These are phyloP conservation scores for Geosiphon pyriformis DNA, from an alignment of 192 early-diverging fungal genomes.

Conservation along the genomic window DNA sequence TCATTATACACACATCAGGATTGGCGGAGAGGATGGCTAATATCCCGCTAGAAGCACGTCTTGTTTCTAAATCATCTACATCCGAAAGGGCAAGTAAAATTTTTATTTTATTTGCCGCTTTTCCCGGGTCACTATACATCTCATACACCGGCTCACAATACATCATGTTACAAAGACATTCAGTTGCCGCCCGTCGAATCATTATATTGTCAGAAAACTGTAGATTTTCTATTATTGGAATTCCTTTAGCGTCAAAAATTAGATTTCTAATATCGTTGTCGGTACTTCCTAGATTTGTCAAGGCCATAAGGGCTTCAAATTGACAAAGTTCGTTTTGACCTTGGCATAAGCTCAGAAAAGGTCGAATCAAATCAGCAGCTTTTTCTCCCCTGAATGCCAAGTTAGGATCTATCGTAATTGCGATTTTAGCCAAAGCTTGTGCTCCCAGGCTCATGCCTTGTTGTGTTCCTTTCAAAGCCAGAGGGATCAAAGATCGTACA, in stretches of 20 bases:
- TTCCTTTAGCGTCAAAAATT: slow-evolving; percentile 55
- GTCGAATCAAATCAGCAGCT: slow-evolving; percentile 66
- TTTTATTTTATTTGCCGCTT: slow-evolving; percentile 54
- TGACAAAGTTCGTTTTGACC: slow-evolving; percentile 59
- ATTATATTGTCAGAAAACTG: slow-evolving; percentile 77
- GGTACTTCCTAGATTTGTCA: slow-evolving; percentile 85
- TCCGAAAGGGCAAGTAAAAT: slow-evolving; percentile 82
- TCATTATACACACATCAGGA: slow-evolving; percentile 49
- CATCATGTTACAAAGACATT: slow-evolving; percentile 91
- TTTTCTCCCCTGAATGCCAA: slow-evolving; percentile 73
- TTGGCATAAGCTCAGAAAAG: slow-evolving; percentile 58
- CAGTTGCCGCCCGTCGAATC: slow-evolving; percentile 83
- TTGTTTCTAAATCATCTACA: slow-evolving; percentile 77
- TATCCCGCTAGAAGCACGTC: slow-evolving; percentile 79
- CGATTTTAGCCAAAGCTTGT: slow-evolving; percentile 88
- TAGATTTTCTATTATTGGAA: slow-evolving; percentile 67
- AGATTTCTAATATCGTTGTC: slow-evolving; percentile 59
- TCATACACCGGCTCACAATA: slow-evolving; percentile 77
- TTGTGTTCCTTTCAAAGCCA: slow-evolving; percentile 38
- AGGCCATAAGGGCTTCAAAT: slow-evolving; percentile 89
- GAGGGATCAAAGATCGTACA: slow-evolving; percentile 54
- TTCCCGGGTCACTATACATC: slow-evolving; percentile 53
- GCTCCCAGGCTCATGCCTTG: slow-evolving; percentile 46
- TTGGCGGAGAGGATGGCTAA: slow-evolving; percentile 72
- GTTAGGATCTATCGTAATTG: slow-evolving; percentile 84